Percentiles rank a stretch among this genome's conserved stretches.
These are phyloP conservation scores for Astrothelium subdiscretum DNA, from an alignment of 495 filamentous ascomycete species.

Conservation along the genomic window DNA sequence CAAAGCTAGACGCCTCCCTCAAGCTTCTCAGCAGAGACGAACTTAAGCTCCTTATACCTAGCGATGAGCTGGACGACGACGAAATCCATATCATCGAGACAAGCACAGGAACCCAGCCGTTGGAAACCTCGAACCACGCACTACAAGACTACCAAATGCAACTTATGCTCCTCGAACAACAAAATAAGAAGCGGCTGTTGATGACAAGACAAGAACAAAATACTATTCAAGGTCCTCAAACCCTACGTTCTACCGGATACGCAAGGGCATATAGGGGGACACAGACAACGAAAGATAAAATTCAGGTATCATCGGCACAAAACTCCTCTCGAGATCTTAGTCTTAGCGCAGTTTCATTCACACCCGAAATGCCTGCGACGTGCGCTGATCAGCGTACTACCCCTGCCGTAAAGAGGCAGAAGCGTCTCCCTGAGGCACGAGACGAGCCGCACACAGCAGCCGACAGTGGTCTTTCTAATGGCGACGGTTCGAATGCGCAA, in stretches of 20 bases:
- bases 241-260: no score
- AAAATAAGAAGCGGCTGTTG: conserved; percentile 89
- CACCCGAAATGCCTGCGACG: background rate
- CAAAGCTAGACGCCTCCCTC: background rate
- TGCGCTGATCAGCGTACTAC: background rate
- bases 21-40: background rate
- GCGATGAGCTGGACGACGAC: background rate
- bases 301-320: no score
- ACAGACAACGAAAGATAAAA: background rate
- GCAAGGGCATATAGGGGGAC: background rate
- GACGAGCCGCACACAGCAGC: background rate
- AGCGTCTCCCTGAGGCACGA: background rate
- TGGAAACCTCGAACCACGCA: conserved; percentile 51
- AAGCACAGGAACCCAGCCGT: background rate
- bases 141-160: conserved; percentile 98
- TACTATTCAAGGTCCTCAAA: no score
- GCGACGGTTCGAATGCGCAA: background rate
- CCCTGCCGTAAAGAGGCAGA: background rate
- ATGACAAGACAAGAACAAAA: conserved; percentile 94
- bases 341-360: background rate
- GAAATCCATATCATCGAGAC: background rate
- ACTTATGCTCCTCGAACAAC: conserved; percentile 91
- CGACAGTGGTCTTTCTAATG: background rate
- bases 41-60: background rate
- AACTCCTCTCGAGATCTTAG: background rate